These are phyloP conservation scores for Aechmea fasciata DNA, from an alignment of 176 grass and related monocot species.

Conservation along the genomic window DNA sequence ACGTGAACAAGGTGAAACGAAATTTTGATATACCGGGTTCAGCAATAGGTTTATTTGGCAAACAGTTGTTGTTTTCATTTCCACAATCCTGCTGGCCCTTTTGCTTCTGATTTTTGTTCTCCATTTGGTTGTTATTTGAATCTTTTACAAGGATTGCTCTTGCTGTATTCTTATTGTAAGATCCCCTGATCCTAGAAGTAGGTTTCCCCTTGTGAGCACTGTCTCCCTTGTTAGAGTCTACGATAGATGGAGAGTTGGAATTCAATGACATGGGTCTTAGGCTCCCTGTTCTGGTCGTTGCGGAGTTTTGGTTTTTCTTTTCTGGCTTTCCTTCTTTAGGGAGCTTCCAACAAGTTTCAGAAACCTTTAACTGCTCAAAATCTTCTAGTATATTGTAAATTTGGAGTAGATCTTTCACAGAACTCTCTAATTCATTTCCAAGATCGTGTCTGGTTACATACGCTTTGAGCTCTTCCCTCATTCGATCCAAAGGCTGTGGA, in stretches of 20 bases:
- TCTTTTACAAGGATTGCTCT: conserved; percentile 29
- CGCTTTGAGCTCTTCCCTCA: conserved; percentile 84
- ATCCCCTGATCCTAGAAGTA: conserved; percentile 38
- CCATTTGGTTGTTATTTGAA: conserved; percentile 13
- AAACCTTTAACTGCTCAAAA: conserved; percentile 64
- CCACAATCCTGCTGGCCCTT: conserved; percentile 19
- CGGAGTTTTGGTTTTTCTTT: conserved; percentile 23
- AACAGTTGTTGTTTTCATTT: conserved; percentile 24
- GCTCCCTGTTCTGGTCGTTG: conserved; percentile 32
- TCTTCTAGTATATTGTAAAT: conserved; percentile 66
- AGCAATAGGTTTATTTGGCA: conserved; percentile 3
- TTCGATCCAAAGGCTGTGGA: conserved; percentile 63
- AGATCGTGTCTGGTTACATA: conserved; percentile 58
- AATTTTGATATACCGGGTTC: conserved; percentile 42
- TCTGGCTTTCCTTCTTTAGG: conserved; percentile 35
- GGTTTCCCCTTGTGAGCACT: conserved; percentile 36
- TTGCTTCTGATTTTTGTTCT: conserved; percentile 32
- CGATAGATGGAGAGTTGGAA: conserved; percentile 20
- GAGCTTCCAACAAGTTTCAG: conserved; percentile 23
- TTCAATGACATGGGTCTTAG: conserved; percentile 68
- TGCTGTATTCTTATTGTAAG: conserved; percentile 24
- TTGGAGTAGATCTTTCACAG: conserved; percentile 57
- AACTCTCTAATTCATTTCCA: conserved; percentile 34
- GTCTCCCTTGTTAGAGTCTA: conserved; percentile 29
- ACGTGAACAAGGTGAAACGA: neutral